A percentile compares a stretch with the other conserved stretches of the same genome.
These are phyloP conservation scores for Goffeauzyma gilvescens DNA, from an alignment of 768 basidiomycete genomes.

Conservation along the genomic window DNA sequence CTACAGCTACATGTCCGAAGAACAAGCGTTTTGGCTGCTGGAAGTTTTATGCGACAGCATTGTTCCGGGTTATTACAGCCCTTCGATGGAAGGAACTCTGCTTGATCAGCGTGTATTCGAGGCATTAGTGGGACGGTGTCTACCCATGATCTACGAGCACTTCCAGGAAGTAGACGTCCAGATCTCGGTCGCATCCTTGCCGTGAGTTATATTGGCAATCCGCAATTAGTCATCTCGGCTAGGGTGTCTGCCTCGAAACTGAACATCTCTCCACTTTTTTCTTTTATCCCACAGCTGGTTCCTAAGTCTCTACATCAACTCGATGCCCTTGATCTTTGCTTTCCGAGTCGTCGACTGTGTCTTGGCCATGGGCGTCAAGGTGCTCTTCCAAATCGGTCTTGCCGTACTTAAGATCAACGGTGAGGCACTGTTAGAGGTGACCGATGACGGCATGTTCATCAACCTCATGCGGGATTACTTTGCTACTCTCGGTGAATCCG, in stretches of 20 bases:
- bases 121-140: slow-evolving; percentile 65
- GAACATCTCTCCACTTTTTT: background rate
- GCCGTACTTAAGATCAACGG: slow-evolving; percentile 97
- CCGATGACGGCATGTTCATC: slow-evolving; percentile 93
- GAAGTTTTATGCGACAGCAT: slow-evolving; percentile 87
- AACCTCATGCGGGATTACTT: slow-evolving; percentile 94
- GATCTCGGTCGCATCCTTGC: slow-evolving; percentile 83
- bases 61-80: slow-evolving; percentile 91
- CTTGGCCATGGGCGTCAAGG: slow-evolving; percentile 97
- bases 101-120: slow-evolving; percentile 98
- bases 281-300: slow-evolving; percentile 47
- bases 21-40: slow-evolving; percentile 92
- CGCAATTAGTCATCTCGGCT: background rate
- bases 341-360: slow-evolving; percentile 96
- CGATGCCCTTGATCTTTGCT: slow-evolving; percentile 67
- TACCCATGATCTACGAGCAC: slow-evolving; percentile 86
- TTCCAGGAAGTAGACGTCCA: slow-evolving; percentile 83
- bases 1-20: slow-evolving; percentile 92
- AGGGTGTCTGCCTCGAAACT: background rate
- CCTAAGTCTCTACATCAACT: slow-evolving; percentile 61
- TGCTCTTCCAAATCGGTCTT: slow-evolving; percentile 83
- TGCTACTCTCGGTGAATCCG: slow-evolving; percentile 74
- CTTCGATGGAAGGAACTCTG: slow-evolving; percentile 95
- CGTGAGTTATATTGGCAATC: slow-evolving; percentile 36
- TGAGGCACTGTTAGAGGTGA: slow-evolving; percentile 70